Base-by-base conservation (phyloP, 192 early-diverging fungal species). In the Anaeromyces robustus region DNA sequence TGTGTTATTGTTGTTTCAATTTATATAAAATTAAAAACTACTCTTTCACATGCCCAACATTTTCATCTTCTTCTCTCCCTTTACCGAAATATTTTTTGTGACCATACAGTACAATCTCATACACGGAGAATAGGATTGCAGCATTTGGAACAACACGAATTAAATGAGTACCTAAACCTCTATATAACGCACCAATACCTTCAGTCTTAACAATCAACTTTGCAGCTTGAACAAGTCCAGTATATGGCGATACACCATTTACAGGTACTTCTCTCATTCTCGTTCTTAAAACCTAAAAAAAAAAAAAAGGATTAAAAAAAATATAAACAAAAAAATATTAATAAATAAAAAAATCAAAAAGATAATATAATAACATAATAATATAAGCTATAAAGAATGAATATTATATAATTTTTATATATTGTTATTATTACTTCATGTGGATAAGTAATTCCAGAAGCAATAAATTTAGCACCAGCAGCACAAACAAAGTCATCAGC, bases 81-180 rank as follows among this genome's bases (percentile, higher is more conserved):
- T 52, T 52, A 22, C 43, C 13, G 19, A 52, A 52, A 52, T 52
- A 52, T 52, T 52, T 52, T 52, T 52, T 52, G 22, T 52, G 43
- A 22, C 41, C 92, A 85, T 32, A 94, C 81, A 37, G 95, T 91
- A 26, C 90, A 84, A 86, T 13, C 80, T 96, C 95, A 79, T 95
- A 96, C 17, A 92, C 90, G 78, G 95, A 88, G 82, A 99, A 98
- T 92, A 98, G 91, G 80, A 97, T 96, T 12, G 95, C 93, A 0
- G 97, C 96, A 84, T 98, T 98, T 0, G 97, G 97, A 13, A 98
- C 96, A 0, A 96, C 95, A 77, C 97, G 91, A 88, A 97, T 86
- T 78, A 99, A 86, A 86, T 98, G 96, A 3, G 96, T 94, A 19
- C 94, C 93, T 89, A 99, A 89, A n/a, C 97, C 97, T 77, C 96